These are phyloP conservation scores for Pyrenula aspistea DNA, from an alignment of 495 filamentous ascomycete species.

Conservation along the genomic window DNA sequence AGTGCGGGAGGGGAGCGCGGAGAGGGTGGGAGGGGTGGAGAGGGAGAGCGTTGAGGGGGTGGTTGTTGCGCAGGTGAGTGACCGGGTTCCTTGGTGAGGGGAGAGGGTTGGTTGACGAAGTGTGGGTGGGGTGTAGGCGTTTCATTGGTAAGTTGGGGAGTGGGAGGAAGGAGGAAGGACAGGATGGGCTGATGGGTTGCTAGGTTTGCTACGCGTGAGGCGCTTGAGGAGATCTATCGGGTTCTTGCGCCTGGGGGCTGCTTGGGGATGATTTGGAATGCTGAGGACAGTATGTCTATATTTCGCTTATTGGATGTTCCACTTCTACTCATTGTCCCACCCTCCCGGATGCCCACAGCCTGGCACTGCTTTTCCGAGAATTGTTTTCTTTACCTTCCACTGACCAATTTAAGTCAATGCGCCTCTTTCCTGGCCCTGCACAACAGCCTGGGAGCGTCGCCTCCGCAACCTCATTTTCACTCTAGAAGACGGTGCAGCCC, in stretches of 20 bases:
- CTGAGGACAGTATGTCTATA: constrained; percentile 44
- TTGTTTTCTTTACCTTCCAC: no score
- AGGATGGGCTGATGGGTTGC: neutral
- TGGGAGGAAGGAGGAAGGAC: neutral
- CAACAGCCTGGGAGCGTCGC: constrained; percentile 39
- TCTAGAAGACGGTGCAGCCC: constrained; percentile 36
- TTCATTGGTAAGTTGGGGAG: constrained; percentile 40
- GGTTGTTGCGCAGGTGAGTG: constrained; percentile 50
- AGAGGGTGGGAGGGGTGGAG: constrained; percentile 32
- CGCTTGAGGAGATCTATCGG: constrained; percentile 46
- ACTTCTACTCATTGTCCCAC: no score
- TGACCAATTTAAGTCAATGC: constrained; percentile 39
- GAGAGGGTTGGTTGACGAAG: constrained; percentile 1
- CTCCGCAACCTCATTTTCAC: constrained; percentile 37
- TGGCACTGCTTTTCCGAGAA: no score
- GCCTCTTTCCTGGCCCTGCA: constrained; percentile 25
- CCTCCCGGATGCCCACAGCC: no score
- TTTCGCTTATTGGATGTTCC: no score
- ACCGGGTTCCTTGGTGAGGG: neutral
- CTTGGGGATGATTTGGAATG: constrained; percentile 54
- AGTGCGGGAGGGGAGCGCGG: constrained; percentile 41
- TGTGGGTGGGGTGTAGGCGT: constrained; percentile 40
- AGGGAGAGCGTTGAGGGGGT: constrained; percentile 47
- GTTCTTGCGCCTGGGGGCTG: constrained; percentile 35
- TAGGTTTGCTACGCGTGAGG: constrained; percentile 47